Percentiles rank a stretch among this genome's conserved stretches.
Evolutionary conservation across 441 rosid species (phyloP).

Genomic region (Capsella rubella): DNA sequence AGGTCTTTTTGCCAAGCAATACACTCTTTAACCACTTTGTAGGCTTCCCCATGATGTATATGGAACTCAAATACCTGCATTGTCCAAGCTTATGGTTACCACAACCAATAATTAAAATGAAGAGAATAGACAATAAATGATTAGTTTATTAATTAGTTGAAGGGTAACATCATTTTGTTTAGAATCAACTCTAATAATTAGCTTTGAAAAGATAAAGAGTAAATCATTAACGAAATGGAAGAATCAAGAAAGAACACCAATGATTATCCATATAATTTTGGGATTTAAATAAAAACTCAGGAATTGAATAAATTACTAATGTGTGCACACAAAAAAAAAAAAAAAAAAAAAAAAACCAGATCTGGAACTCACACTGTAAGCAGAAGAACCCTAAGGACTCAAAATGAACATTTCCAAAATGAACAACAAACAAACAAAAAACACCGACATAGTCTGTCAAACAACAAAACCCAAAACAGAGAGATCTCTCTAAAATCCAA

Average conservation of each 20-base stretch:
- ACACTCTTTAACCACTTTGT: slow-evolving; percentile 81
- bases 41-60: slow-evolving; percentile 71
- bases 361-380: slow-evolving; percentile 66
- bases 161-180: neutral
- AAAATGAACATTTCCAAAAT: slow-evolving; percentile 49
- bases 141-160: neutral
- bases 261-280: slow-evolving; percentile 18
- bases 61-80: slow-evolving; percentile 33
- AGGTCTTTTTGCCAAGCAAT: slow-evolving; percentile 79
- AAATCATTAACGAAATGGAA: slow-evolving; percentile 23
- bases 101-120: neutral
- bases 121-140: neutral
- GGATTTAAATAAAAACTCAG: neutral
- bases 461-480: neutral
- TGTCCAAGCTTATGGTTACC: neutral
- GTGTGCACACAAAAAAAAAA: neutral
- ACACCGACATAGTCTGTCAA: slow-evolving; percentile 24
- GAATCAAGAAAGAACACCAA: slow-evolving; percentile 33
- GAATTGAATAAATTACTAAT: neutral
- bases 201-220: slow-evolving; percentile 22
- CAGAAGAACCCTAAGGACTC: slow-evolving; percentile 39
- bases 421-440: slow-evolving; percentile 28
- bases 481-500: slow-evolving; percentile 24
- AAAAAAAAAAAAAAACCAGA: slow-evolving; percentile 47
- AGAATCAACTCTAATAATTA: slow-evolving; percentile 20